Conservation (phyloP, 805 yeast genomes). For the Candida silvatica region DNA sequence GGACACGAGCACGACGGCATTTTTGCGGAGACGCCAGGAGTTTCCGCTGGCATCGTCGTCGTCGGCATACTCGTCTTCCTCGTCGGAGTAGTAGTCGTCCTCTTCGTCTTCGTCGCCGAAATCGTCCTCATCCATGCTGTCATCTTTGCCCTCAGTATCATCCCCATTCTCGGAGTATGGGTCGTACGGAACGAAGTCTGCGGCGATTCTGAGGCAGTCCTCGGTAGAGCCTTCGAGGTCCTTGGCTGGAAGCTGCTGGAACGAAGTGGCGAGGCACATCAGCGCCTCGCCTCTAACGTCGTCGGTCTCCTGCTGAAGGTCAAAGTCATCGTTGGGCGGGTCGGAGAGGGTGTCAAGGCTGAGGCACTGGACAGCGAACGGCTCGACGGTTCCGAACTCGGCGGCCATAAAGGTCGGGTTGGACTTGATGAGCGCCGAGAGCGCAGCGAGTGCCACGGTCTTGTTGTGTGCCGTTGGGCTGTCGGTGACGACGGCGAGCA, state of each 20-base stretch:
- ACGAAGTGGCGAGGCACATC: constrained; percentile 29
- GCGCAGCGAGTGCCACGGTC: not conserved
- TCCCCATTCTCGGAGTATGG: constrained; percentile 32
- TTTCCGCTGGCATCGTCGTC: constrained; percentile 31
- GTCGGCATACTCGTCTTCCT: constrained; percentile 35
- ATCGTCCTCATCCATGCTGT: constrained; percentile 8
- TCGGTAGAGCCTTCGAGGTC: constrained; percentile 19
- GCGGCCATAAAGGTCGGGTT: constrained; percentile 18
- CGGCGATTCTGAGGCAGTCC: constrained; percentile 22
- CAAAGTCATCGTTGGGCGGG: constrained; percentile 25
- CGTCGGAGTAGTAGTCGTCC: constrained; percentile 33
- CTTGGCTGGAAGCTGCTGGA: constrained; percentile 29
- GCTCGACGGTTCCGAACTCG: constrained; percentile 7
- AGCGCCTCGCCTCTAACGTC: constrained; percentile 42
- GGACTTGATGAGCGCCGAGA: constrained; percentile 16
- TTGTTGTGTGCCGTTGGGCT: not conserved
- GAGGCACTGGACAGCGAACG: constrained; percentile 8
- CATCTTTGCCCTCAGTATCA: constrained; percentile 22
- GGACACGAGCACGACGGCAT: constrained; percentile 35
- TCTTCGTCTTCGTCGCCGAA: constrained; percentile 28
- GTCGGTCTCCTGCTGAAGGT: constrained; percentile 22
- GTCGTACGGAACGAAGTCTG: constrained; percentile 32
- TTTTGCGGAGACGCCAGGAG: constrained; percentile 57
- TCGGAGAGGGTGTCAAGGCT: constrained; percentile 13
- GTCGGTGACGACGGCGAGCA: not conserved